Conservation (phyloP, 108 stramenopile species). For the Parietichytrium sp. region DNA sequence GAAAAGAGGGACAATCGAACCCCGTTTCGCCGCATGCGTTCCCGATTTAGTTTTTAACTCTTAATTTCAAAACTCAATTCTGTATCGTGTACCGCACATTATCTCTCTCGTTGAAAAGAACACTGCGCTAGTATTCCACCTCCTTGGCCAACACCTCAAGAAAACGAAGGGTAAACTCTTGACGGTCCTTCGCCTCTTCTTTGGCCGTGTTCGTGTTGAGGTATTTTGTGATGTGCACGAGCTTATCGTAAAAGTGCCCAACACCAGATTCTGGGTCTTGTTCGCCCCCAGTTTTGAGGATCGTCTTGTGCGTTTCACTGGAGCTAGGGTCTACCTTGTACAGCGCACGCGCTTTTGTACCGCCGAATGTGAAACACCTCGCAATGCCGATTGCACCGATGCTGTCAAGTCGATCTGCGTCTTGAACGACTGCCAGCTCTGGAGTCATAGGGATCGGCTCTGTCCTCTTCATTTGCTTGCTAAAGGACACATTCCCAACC, state of each 20-base stretch:
- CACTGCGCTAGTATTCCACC: no score
- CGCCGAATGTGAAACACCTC: constrained; percentile 44
- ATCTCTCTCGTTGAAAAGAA: no score
- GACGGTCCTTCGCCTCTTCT: not conserved
- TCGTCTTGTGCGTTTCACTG: not conserved
- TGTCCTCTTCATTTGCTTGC: constrained; percentile 34
- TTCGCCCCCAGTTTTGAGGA: not conserved
- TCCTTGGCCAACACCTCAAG: no score
- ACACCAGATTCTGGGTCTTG: not conserved
- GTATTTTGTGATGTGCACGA: not conserved
- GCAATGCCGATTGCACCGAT: constrained; percentile 46
- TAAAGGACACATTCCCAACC: not conserved
- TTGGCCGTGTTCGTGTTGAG: not conserved
- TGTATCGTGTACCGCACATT: no score
- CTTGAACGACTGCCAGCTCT: constrained; percentile 7
- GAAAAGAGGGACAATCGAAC: no score
- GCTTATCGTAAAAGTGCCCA: constrained; percentile 39
- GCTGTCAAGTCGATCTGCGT: constrained; percentile 45
- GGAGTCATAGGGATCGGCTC: not conserved
- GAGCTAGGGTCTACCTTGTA: not conserved
- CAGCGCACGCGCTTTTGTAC: not conserved
- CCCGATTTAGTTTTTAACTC: no score
- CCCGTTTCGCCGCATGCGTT: no score
- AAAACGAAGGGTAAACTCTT: no score
- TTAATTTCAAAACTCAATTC: no score